phyloP scores from a whole-genome alignment of 23 red algal species.

The Chondrus crispus region DNA sequence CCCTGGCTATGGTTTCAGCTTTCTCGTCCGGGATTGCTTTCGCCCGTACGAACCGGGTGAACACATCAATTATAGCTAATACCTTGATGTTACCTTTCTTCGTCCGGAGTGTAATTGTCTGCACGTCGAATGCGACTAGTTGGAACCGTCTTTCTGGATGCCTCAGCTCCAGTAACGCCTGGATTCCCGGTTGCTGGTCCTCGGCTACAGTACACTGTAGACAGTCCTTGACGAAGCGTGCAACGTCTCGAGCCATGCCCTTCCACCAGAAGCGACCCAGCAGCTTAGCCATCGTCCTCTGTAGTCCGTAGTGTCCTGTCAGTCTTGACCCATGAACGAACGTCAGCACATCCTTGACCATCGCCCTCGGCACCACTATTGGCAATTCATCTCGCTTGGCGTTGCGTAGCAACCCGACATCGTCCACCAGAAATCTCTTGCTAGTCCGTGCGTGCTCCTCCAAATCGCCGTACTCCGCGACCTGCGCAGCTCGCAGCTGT shows the following conservation, averaged over 20 bases:
- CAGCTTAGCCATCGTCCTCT: not conserved
- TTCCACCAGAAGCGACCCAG: not conserved
- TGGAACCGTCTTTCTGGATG: not conserved
- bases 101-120: not conserved
- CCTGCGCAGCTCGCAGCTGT: not conserved
- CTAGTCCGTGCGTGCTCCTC: not conserved
- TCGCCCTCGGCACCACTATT: not conserved
- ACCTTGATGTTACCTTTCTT: conserved; percentile 5
- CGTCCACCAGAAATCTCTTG: not conserved
- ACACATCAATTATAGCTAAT: not conserved
- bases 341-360: not conserved
- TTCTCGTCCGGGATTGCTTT: not conserved
- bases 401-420: not conserved
- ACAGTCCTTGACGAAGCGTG: not conserved
- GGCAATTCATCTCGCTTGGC: not conserved
- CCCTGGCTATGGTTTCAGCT: not conserved
- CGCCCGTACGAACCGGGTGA: not conserved
- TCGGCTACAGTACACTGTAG: conserved; percentile 5
- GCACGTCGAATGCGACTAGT: not conserved
- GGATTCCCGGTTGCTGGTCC: not conserved
- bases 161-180: not conserved
- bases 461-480: not conserved
- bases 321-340: not conserved
- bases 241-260: not conserved
- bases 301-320: not conserved